These are phyloP conservation scores for Macroventuria anomochaeta DNA, from an alignment of 2,329 filamentous ascomycete species.

Conservation along the genomic window DNA sequence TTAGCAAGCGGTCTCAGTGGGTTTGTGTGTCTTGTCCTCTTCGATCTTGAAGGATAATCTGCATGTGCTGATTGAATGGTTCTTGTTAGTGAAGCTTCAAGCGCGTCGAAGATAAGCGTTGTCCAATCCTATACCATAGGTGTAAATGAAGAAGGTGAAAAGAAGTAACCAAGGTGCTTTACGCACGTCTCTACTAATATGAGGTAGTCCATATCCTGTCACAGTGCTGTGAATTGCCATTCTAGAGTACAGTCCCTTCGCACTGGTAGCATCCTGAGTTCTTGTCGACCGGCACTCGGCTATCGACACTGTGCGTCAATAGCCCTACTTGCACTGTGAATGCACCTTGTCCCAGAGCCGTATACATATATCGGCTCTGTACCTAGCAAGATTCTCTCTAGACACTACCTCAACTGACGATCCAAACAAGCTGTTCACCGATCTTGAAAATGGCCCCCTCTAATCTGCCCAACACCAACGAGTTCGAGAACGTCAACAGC, in stretches of 20 bases:
- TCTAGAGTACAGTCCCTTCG: too few relatives aligned
- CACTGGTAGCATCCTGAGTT: too few relatives aligned
- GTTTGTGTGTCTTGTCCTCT: neutral
- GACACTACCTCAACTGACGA: neutral
- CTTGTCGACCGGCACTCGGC: too few relatives aligned
- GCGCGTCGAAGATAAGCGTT: too few relatives aligned
- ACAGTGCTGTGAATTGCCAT: too few relatives aligned
- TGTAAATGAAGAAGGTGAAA: too few relatives aligned
- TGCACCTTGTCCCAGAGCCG: neutral
- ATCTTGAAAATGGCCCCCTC: neutral
- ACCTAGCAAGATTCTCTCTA: neutral
- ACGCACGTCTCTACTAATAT: too few relatives aligned
- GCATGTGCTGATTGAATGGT: neutral
- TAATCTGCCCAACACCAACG: neutral
- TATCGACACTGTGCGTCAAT: neutral
- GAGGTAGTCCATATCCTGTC: too few relatives aligned
- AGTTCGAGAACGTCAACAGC: neutral
- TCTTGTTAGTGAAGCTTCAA: neutral
- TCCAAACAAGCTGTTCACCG: neutral
- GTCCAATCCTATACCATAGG: too few relatives aligned
- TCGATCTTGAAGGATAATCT: neutral
- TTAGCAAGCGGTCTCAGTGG: slow-evolving; percentile 1
- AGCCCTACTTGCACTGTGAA: neutral
- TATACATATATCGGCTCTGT: neutral
- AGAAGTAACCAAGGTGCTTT: too few relatives aligned